A percentile compares a stretch with the other conserved stretches of the same genome.
Conservation (phyloP, 495 filamentous ascomycete species). For the Melanomma pulvis-pyrius region DNA sequence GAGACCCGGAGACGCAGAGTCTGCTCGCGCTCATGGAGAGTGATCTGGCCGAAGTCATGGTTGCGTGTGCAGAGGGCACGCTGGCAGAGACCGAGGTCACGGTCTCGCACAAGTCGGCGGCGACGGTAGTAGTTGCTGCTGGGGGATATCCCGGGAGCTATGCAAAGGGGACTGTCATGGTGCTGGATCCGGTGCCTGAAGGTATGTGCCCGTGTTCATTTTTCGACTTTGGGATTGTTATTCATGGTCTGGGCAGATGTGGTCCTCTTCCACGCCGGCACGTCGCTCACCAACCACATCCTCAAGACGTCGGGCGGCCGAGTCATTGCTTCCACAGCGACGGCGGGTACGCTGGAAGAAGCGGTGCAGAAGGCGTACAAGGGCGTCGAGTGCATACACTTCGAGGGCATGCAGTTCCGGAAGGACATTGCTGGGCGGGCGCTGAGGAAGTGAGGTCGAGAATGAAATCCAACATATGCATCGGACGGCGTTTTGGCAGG, state of each 20-base stretch:
- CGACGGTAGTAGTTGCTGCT: slow-evolving; percentile 91
- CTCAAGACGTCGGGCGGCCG: slow-evolving; percentile 81
- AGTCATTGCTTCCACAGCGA: slow-evolving; percentile 86
- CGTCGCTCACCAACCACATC: slow-evolving; percentile 62
- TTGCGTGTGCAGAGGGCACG: slow-evolving; percentile 76
- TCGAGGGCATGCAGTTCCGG: slow-evolving; percentile 88
- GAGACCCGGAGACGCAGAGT: slow-evolving; percentile 95
- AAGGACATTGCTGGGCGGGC: slow-evolving; percentile 75
- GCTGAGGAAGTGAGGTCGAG: slow-evolving; percentile 18
- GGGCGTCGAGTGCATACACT: slow-evolving; percentile 76
- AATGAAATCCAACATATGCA: neutral
- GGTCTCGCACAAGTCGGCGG: slow-evolving; percentile 68
- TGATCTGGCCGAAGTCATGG: slow-evolving; percentile 88
- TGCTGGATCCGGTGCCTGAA: slow-evolving; percentile 51
- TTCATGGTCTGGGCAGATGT: slow-evolving; percentile 48
- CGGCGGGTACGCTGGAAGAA: slow-evolving; percentile 70
- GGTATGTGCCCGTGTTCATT: slow-evolving; percentile 36
- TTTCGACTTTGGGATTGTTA: neutral
- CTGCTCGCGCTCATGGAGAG: slow-evolving; percentile 83
- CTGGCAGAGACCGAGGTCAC: slow-evolving; percentile 72
- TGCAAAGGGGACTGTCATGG: slow-evolving; percentile 78
- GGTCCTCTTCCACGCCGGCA: slow-evolving; percentile 93
- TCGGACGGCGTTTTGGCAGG: neutral
- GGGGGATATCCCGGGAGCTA: slow-evolving; percentile 95
- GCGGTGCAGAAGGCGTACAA: slow-evolving; percentile 84